These are phyloP conservation scores for Alternaria infectoria DNA, from an alignment of 2,329 filamentous ascomycete species.

Conservation along the genomic window DNA sequence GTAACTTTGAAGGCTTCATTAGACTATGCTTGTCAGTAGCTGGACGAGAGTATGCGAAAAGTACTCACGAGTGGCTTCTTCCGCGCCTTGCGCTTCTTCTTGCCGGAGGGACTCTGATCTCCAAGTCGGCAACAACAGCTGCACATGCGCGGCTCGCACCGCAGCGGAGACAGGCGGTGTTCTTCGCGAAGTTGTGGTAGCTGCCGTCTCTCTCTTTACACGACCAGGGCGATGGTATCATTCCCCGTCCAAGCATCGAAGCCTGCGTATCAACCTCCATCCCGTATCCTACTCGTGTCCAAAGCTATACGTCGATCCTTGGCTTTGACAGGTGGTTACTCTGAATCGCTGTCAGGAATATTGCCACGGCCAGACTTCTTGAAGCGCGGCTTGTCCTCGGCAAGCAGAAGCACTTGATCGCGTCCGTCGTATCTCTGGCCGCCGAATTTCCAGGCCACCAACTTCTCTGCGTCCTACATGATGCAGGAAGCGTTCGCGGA, in stretches of 20 bases:
- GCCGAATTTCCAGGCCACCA: constrained; percentile 23
- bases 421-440: constrained; percentile 26
- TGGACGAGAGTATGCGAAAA: not conserved
- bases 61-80: constrained; percentile 38
- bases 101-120: constrained; percentile 30
- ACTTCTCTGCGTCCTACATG: constrained; percentile 58
- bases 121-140: constrained; percentile 84
- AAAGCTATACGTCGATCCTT: not conserved
- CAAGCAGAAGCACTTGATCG: constrained; percentile 30
- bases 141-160: constrained; percentile 93
- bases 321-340: not conserved
- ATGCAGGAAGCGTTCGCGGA: not conserved
- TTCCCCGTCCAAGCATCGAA: not conserved
- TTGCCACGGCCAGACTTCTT: constrained; percentile 37
- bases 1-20: constrained; percentile 19
- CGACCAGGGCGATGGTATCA: constrained; percentile 2
- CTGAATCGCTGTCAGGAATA: constrained; percentile 20
- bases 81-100: constrained; percentile 36
- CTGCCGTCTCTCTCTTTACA: not conserved
- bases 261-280: not conserved
- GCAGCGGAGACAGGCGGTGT: constrained; percentile 95
- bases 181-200: constrained; percentile 96
- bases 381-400: constrained; percentile 39
- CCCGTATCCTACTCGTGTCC: not conserved
- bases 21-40: constrained; percentile 30